Conservation (phyloP, 495 filamentous ascomycete species). For the Lasiosphaeria hispida region DNA sequence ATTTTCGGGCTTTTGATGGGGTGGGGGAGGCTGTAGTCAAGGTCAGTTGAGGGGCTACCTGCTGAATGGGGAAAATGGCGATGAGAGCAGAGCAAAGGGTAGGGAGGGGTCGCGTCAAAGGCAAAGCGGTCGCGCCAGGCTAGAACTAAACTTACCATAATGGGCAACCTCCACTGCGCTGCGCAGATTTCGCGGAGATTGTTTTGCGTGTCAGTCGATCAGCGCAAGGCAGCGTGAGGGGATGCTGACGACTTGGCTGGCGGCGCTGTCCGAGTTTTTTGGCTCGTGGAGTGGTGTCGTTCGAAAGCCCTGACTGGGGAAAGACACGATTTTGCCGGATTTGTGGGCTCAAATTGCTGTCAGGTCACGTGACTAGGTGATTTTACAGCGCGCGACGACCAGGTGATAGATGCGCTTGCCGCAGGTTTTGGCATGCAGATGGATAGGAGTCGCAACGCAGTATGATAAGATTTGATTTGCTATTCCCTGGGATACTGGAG, state of each 20-base stretch:
- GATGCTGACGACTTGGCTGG: slow-evolving; percentile 35
- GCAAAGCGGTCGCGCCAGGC: neutral
- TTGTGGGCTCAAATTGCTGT: slow-evolving; percentile 33
- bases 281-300: slow-evolving; percentile 31
- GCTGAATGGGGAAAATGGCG: neutral
- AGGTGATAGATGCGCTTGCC: too few relatives aligned
- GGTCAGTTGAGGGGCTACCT: slow-evolving; percentile 13
- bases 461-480: too few relatives aligned
- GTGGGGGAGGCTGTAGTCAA: slow-evolving; percentile 78
- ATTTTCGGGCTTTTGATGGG: slow-evolving; percentile 97
- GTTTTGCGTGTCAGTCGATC: slow-evolving; percentile 16
- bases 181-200: slow-evolving; percentile 32
- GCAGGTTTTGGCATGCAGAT: too few relatives aligned
- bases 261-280: slow-evolving; percentile 33
- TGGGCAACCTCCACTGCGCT: slow-evolving; percentile 41
- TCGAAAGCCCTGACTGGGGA: slow-evolving; percentile 29
- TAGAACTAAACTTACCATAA: slow-evolving; percentile 33
- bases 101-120: slow-evolving; percentile 2
- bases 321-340: slow-evolving; percentile 24
- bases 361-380: slow-evolving; percentile 28
- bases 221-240: slow-evolving; percentile 30
- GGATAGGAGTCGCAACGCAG: too few relatives aligned
- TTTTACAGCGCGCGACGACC: neutral
- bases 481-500: too few relatives aligned
- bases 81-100: slow-evolving; percentile 8